A percentile compares a stretch with the other conserved stretches of the same genome.
These are phyloP conservation scores for Teunomyces cretensis DNA, from an alignment of 805 yeast species.

Conservation along the genomic window DNA sequence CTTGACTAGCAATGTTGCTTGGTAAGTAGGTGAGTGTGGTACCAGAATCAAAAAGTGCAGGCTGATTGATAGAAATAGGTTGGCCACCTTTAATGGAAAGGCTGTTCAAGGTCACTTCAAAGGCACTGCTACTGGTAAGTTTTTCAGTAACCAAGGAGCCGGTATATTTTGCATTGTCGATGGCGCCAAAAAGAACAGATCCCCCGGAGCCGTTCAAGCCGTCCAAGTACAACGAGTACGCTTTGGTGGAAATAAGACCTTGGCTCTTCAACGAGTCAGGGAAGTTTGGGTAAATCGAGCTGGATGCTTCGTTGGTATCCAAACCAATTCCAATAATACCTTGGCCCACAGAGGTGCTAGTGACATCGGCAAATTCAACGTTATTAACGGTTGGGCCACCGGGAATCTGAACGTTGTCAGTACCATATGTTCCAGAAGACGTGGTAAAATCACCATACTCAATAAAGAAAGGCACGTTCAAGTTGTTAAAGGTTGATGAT, in stretches of 20 bases:
- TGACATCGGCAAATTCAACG: slow-evolving; percentile 9
- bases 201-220: slow-evolving; percentile 14
- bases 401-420: slow-evolving; percentile 7
- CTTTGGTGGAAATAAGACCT: slow-evolving; percentile 9
- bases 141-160: slow-evolving; percentile 10
- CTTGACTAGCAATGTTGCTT: background rate
- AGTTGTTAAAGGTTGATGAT: slow-evolving; percentile 9
- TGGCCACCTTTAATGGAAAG: background rate
- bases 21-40: slow-evolving; percentile 7
- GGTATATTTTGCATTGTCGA: slow-evolving; percentile 17
- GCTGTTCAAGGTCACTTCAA: slow-evolving; percentile 3
- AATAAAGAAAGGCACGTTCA: slow-evolving; percentile 5
- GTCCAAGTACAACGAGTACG: slow-evolving; percentile 18
- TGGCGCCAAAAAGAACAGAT: slow-evolving; percentile 21
- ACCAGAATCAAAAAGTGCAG: slow-evolving; percentile 10
- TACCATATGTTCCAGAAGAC: slow-evolving; percentile 6
- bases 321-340: slow-evolving; percentile 8
- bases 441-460: slow-evolving; percentile 6
- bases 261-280: slow-evolving; percentile 10
- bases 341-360: background rate
- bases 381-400: slow-evolving; percentile 3
- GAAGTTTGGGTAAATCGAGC: slow-evolving; percentile 10
- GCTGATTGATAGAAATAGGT: slow-evolving; percentile 1
- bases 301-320: slow-evolving; percentile 6
- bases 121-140: background rate